These are phyloP conservation scores for Ceratocystis eucalypticola DNA, from an alignment of 2,329 filamentous ascomycete genomes.

Conservation along the genomic window DNA sequence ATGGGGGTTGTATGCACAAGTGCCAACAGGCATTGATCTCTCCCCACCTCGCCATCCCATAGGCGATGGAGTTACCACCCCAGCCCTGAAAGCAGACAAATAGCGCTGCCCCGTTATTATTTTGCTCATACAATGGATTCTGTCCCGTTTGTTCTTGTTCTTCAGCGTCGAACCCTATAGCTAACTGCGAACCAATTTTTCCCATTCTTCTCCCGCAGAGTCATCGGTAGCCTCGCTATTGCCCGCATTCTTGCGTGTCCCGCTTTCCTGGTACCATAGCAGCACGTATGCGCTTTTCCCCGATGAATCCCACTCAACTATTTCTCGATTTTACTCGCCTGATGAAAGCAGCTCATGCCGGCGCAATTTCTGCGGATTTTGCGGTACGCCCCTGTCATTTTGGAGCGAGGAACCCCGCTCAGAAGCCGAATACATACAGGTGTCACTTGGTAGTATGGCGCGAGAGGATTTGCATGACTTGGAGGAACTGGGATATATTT, in stretches of 20 bases:
- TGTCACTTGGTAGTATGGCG: constrained; percentile 66
- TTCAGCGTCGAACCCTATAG: neutral
- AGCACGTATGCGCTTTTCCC: constrained; percentile 61
- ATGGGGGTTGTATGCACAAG: neutral
- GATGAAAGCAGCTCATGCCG: constrained; percentile 44
- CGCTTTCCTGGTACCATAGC: constrained; percentile 66
- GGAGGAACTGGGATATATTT: constrained; percentile 62
- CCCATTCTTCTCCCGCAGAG: constrained; percentile 30
- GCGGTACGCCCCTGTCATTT: constrained; percentile 70
- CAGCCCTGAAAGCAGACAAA: too few species aligned
- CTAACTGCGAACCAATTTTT: neutral
- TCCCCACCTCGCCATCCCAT: neutral
- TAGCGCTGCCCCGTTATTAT: too few species aligned
- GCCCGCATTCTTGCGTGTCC: constrained; percentile 70
- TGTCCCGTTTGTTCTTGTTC: neutral
- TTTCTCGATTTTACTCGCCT: constrained; percentile 54
- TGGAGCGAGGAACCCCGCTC: constrained; percentile 62
- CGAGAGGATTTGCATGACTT: constrained; percentile 57
- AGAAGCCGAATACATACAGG: constrained; percentile 65
- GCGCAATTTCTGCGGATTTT: constrained; percentile 82
- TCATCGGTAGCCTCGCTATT: constrained; percentile 57
- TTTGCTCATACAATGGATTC: too few species aligned
- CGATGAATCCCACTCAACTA: constrained; percentile 57
- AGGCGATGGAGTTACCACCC: too few species aligned
- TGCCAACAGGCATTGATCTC: neutral